phyloP scores from a whole-genome alignment of 495 filamentous ascomycete genomes.

The Pyrenopolyporus hunteri region DNA sequence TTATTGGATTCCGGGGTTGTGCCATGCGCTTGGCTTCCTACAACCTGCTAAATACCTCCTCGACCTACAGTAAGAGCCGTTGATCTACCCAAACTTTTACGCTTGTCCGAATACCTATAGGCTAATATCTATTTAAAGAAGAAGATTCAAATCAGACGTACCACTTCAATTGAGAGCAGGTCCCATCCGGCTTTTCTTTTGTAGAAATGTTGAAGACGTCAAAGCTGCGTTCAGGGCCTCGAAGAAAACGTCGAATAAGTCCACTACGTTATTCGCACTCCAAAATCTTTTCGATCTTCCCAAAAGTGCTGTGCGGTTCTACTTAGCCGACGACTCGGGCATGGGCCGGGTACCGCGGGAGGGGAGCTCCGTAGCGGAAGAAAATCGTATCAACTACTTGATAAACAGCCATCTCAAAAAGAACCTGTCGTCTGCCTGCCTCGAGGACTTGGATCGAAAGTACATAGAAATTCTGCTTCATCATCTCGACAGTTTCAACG shows the following conservation, averaged over 20 bases:
- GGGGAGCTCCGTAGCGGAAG: neutral
- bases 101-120: neutral
- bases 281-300: neutral
- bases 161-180: neutral
- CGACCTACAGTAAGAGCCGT: neutral
- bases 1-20: neutral
- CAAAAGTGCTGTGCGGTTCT: neutral
- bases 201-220: neutral
- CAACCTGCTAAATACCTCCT: neutral
- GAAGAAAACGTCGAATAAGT: neutral
- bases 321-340: neutral
- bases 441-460: neutral
- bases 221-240: neutral
- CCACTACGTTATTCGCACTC: neutral
- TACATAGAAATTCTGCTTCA: neutral
- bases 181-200: neutral
- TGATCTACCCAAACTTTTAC: neutral
- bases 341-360: neutral
- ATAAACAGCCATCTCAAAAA: neutral
- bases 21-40: neutral
- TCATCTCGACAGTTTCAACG: neutral
- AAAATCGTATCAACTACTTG: neutral
- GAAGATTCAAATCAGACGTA: neutral
- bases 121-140: neutral
- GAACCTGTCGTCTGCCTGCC: neutral